Percentiles rank a stretch among this genome's conserved stretches.
These are phyloP conservation scores for Termitomyces sp. DNA, from an alignment of 768 basidiomycete species.

Conservation along the genomic window DNA sequence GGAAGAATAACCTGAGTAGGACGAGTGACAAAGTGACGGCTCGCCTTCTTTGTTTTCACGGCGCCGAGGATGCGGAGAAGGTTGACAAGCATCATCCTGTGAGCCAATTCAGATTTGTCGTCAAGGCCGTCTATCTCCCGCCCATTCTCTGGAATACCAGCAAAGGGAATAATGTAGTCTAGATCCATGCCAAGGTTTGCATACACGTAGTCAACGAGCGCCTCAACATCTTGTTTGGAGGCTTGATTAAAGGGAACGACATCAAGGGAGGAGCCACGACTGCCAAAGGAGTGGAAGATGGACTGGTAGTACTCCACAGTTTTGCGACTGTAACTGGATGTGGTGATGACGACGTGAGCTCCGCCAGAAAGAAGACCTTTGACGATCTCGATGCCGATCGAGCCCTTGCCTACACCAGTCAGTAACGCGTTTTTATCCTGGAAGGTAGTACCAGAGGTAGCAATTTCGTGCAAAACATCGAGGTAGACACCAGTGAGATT, in stretches of 20 bases:
- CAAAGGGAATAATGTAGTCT: slow-evolving; percentile 98
- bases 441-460: slow-evolving; percentile 97
- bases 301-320: slow-evolving; percentile 98
- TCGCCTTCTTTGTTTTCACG: slow-evolving; percentile 98
- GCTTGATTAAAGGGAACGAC: slow-evolving; percentile 99
- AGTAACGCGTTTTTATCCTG: slow-evolving; percentile 98
- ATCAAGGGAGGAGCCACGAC: slow-evolving; percentile 92
- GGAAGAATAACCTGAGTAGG: slow-evolving; percentile 98
- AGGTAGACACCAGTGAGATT: slow-evolving; percentile 95
- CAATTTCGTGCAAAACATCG: slow-evolving; percentile 96
- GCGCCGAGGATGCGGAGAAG: slow-evolving; percentile 93
- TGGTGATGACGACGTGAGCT: slow-evolving; percentile 95
- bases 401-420: slow-evolving; percentile 96
- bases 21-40: slow-evolving; percentile 91
- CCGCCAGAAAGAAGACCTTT: slow-evolving; percentile 96
- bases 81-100: slow-evolving; percentile 98
- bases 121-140: slow-evolving; percentile 97
- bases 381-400: slow-evolving; percentile 95
- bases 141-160: slow-evolving; percentile 97
- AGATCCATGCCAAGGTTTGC: slow-evolving; percentile 91
- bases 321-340: slow-evolving; percentile 92
- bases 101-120: slow-evolving; percentile 95
- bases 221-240: slow-evolving; percentile 97
- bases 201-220: slow-evolving; percentile 97
- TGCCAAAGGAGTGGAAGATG: slow-evolving; percentile 93